Base-by-base conservation (phyloP, 768 basidiomycete species). In the Xerocomellus intermedius region DNA sequence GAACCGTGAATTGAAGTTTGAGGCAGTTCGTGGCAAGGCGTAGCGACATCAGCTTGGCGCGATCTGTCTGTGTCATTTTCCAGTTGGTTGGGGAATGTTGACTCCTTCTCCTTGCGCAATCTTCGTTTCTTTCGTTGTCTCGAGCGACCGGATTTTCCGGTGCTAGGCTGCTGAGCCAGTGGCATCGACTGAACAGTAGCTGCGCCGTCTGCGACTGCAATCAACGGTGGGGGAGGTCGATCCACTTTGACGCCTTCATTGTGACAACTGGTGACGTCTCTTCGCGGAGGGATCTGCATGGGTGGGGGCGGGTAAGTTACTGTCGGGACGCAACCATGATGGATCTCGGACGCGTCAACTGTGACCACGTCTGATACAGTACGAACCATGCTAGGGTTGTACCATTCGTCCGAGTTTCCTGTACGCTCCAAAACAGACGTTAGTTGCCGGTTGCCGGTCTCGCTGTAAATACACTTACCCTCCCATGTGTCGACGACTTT, bases 401-500 rank as follows among this genome's bases (percentile, higher is more conserved):
- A 70, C 69, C 70, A 70, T 39, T 70, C 66, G 43, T 69, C 58
- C 22, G 58, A 26, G 35, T 44, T 56, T 26, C 41, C 63, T 67
- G 43, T 38, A 50, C 12, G n/a, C 21, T 9, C 56, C 16, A 33
- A 35, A 28, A 32, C 6, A 21, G 14, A 50, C 28, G 38, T 64
- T 16, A 49, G 28, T 28, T 12, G 41, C 17, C 22, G 13, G 17
- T 37, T n/a, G 5, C 22, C 12, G 38, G 36, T 10, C 42, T 16
- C 24, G 33, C 26, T 41, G 28, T 33, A 35, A 10, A 50, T 36
- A 28, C 42, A 52, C 73, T 60, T 50, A 79, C 79, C 60, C 47
- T 64, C 56, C 75, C 77, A 79, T 21, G 77, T 77, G 58, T 81
- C 66, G 9, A 81, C 48, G 33, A 69, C 44, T 52, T 60, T 50